Conservation (phyloP, 2,329 filamentous ascomycete genomes). For the Neonectria ditissima region DNA sequence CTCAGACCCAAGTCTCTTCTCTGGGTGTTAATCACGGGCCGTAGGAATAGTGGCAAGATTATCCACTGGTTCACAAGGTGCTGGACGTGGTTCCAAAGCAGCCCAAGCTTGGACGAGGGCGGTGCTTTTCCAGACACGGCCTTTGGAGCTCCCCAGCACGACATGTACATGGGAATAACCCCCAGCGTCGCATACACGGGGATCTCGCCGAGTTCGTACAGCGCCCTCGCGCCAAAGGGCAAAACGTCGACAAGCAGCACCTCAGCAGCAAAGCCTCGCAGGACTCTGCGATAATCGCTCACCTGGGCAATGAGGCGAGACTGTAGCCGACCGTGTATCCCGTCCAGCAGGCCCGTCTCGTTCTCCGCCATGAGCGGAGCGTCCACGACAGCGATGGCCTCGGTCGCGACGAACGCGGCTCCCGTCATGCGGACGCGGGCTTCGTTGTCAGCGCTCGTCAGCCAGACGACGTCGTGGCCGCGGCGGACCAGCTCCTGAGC, state of each 20-base stretch:
- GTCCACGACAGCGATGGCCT: conserved; percentile 47
- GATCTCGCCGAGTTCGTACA: conserved; percentile 51
- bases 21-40: conserved; percentile 48
- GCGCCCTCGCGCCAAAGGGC: conserved; percentile 51
- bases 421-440: conserved; percentile 50
- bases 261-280: conserved; percentile 47
- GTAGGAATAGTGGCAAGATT: conserved; percentile 43
- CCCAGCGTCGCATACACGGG: conserved; percentile 53
- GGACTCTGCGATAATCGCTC: conserved; percentile 49
- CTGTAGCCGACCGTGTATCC: conserved; percentile 40
- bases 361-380: conserved; percentile 43
- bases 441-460: conserved; percentile 51
- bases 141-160: conserved; percentile 44
- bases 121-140: conserved; percentile 49
- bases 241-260: conserved; percentile 54
- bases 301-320: conserved; percentile 51
- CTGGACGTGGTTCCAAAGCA: conserved; percentile 44
- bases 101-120: conserved; percentile 41
- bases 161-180: conserved; percentile 54
- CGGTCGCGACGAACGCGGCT: conserved; percentile 50
- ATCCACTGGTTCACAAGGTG: conserved; percentile 46
- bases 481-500: conserved; percentile 52
- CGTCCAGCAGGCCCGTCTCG: conserved; percentile 50
- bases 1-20: conserved; percentile 45
- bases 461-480: conserved; percentile 55